These are phyloP conservation scores for Hemerocallis citrina DNA, from an alignment of 106 monocot species.

Conservation along the genomic window DNA sequence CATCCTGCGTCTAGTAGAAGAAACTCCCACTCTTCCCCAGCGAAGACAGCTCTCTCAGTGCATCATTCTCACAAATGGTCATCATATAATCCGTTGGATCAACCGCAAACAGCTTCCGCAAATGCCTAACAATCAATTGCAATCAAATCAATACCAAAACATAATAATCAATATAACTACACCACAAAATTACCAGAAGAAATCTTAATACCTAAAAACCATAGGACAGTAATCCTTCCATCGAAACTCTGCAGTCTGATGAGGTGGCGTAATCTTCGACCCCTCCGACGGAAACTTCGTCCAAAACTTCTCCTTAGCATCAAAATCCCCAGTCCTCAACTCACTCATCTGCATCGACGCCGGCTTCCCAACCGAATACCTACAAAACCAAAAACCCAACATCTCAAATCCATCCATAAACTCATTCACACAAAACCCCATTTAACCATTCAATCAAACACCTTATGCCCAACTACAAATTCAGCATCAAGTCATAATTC, in stretches of 20 bases:
- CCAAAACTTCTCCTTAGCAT: constrained; percentile 57
- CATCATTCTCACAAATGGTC: constrained; percentile 67
- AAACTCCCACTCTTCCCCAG: constrained; percentile 80
- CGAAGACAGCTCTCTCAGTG: constrained; percentile 61
- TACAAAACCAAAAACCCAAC: constrained; percentile 8
- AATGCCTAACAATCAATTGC: constrained; percentile 22
- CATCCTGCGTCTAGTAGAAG: constrained; percentile 74
- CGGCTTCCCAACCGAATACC: constrained; percentile 54
- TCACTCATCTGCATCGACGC: constrained; percentile 18
- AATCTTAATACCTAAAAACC: constrained; percentile 47
- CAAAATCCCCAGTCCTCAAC: constrained; percentile 30
- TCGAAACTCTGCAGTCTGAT: constrained; percentile 43
- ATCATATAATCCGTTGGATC: constrained; percentile 80
- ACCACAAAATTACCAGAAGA: not conserved
- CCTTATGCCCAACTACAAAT: constrained; percentile 68
- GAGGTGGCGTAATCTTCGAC: constrained; percentile 52
- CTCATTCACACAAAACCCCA: not conserved
- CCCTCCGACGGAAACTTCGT: constrained; percentile 54
- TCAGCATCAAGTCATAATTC: constrained; percentile 60
- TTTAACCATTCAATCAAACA: constrained; percentile 5
- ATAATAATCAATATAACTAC: not conserved
- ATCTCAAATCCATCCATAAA: not conserved
- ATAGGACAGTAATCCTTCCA: constrained; percentile 76
- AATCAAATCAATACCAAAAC: not conserved
- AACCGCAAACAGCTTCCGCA: constrained; percentile 58